These are phyloP conservation scores for Tricholoma furcatifolium DNA, from an alignment of 768 basidiomycete species.

Conservation along the genomic window DNA sequence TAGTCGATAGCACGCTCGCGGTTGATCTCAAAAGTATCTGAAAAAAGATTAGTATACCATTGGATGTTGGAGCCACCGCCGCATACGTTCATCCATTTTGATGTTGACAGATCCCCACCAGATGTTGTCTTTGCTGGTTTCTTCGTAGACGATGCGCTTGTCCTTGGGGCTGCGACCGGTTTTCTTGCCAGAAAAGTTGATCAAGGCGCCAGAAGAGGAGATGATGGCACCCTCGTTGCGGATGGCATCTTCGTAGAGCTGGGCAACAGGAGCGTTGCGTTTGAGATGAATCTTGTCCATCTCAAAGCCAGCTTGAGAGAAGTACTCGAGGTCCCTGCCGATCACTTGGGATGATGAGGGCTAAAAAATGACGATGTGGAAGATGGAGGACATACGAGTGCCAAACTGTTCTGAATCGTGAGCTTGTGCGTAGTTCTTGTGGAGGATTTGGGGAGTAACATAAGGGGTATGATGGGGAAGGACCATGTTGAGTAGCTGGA, in stretches of 20 bases:
- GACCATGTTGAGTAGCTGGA: conserved; percentile 49
- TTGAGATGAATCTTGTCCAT: conserved; percentile 97
- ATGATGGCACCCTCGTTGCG: conserved; percentile 98
- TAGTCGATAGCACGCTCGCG: conserved; percentile 99
- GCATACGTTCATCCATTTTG: conserved; percentile 94
- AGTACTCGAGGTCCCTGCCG: conserved; percentile 91
- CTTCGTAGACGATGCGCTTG: conserved; percentile 99
- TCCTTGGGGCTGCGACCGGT: conserved; percentile 97
- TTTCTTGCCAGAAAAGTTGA: conserved; percentile 99
- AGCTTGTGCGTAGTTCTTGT: conserved; percentile 80
- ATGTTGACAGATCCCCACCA: conserved; percentile 99
- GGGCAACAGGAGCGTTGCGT: conserved; percentile 87
- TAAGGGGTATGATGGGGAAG: conserved; percentile 76
- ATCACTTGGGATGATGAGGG: conserved; percentile 55
- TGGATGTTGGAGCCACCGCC: not conserved
- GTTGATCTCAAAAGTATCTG: conserved; percentile 98
- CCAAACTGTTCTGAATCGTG: conserved; percentile 61
- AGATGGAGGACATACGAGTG: conserved; percentile 45
- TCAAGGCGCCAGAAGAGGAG: conserved; percentile 92
- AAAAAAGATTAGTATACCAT: conserved; percentile 3
- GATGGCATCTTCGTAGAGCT: conserved; percentile 97
- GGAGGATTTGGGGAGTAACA: conserved; percentile 86
- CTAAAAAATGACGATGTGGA: conserved; percentile 7
- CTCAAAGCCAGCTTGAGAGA: conserved; percentile 99
- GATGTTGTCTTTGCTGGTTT: conserved; percentile 92